Conservation (phyloP, 2,329 filamentous ascomycete genomes). For the Xylariales sp. region DNA sequence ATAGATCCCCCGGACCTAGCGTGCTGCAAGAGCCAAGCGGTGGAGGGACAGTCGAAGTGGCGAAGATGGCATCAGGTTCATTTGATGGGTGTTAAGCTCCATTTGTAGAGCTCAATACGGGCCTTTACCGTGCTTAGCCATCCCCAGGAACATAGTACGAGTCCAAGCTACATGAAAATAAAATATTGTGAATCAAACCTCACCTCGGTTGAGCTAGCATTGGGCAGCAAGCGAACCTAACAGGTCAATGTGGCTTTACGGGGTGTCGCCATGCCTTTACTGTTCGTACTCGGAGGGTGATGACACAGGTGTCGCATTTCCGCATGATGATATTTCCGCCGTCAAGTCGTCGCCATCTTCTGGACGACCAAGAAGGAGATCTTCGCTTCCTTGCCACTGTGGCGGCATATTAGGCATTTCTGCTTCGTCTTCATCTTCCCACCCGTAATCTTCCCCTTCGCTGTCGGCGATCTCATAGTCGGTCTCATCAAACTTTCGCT, state of each 20-base stretch:
- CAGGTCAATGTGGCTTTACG: slow-evolving; percentile 13
- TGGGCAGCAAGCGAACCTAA: slow-evolving; percentile 27
- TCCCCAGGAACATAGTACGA: slow-evolving; percentile 18
- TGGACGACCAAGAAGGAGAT: slow-evolving; percentile 64
- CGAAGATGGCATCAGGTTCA: slow-evolving; percentile 13
- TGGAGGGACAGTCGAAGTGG: slow-evolving; percentile 19
- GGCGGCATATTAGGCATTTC: slow-evolving; percentile 69
- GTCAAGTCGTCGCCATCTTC: slow-evolving; percentile 56
- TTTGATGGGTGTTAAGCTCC: slow-evolving; percentile 16
- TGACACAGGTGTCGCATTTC: slow-evolving; percentile 8
- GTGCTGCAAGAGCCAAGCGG: slow-evolving; percentile 11
- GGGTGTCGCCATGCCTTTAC: slow-evolving; percentile 12
- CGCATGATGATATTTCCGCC: slow-evolving; percentile 42
- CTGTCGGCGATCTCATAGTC: slow-evolving; percentile 71
- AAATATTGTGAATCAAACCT: slow-evolving; percentile 19
- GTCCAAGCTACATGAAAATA: slow-evolving; percentile 16
- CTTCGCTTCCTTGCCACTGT: slow-evolving; percentile 76
- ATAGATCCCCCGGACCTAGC: slow-evolving; percentile 27
- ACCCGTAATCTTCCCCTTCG: slow-evolving; percentile 77
- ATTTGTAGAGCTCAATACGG: slow-evolving; percentile 24
- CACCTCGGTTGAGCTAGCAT: slow-evolving; percentile 23
- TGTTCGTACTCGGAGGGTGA: slow-evolving; percentile 17
- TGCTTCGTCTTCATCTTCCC: slow-evolving; percentile 74
- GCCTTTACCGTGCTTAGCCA: slow-evolving; percentile 15
- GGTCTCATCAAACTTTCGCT: slow-evolving; percentile 73